Conservation (phyloP, 148 eudicot genomes). For the Diospyros kaki region DNA sequence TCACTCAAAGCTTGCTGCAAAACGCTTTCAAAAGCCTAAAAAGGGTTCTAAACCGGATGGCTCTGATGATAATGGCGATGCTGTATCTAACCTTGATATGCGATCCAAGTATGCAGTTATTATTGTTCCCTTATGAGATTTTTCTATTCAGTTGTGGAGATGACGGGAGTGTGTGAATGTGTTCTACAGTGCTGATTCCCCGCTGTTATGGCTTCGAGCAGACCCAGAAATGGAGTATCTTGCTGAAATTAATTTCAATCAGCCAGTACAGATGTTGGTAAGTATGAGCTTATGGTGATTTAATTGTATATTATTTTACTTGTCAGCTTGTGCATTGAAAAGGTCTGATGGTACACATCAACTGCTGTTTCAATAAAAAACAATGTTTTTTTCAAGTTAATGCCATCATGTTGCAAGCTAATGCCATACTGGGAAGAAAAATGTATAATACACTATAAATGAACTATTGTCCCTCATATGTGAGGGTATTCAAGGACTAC, state of each 20-base stretch:
- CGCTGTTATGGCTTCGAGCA: slow-evolving; percentile 89
- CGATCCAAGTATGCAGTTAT: slow-evolving; percentile 62
- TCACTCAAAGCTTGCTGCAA: slow-evolving; percentile 90
- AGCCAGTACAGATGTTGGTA: slow-evolving; percentile 99
- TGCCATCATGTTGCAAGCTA: too few relatives aligned
- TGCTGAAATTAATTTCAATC: slow-evolving; percentile 83
- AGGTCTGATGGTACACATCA: background rate
- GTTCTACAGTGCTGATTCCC: slow-evolving; percentile 73
- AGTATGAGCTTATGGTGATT: slow-evolving; percentile 25
- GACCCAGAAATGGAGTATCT: slow-evolving; percentile 99
- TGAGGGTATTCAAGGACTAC: too few relatives aligned
- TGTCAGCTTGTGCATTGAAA: background rate
- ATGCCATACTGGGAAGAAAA: too few relatives aligned
- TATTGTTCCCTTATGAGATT: slow-evolving; percentile 1
- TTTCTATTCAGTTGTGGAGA: background rate
- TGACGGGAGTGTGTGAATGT: slow-evolving; percentile 9
- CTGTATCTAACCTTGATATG: slow-evolving; percentile 46
- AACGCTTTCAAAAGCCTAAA: slow-evolving; percentile 83
- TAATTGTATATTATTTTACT: background rate
- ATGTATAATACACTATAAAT: too few relatives aligned
- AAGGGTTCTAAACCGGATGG: slow-evolving; percentile 81
- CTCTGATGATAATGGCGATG: slow-evolving; percentile 90
- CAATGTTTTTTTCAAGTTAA: too few relatives aligned
- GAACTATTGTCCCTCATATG: too few relatives aligned
- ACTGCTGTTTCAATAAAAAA: background rate